Conservation (phyloP, 2,329 filamentous ascomycete species). For the Monosporascus ibericus region DNA sequence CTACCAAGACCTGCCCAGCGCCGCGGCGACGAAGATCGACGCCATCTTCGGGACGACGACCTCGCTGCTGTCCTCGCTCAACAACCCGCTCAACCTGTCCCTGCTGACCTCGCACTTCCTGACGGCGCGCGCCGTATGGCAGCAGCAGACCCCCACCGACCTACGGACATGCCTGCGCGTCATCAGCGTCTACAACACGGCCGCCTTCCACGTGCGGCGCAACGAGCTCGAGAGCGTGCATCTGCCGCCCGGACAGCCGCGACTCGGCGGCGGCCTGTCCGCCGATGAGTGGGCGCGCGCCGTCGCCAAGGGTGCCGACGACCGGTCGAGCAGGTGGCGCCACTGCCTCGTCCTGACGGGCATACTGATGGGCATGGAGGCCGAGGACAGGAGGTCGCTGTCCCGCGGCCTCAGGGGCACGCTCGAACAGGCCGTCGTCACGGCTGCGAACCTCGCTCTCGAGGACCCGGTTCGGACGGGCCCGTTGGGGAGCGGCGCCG, state of each 20-base stretch:
- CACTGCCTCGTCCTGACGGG: conserved; percentile 77
- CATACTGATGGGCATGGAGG: conserved; percentile 69
- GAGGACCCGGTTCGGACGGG: conserved; percentile 35
- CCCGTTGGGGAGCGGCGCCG: conserved; percentile 38
- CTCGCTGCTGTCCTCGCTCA: conserved; percentile 61
- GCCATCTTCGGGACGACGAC: conserved; percentile 61
- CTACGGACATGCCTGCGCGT: conserved; percentile 59
- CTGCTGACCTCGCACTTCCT: conserved; percentile 68
- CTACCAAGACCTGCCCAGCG: conserved; percentile 48
- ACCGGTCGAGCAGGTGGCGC: conserved; percentile 65
- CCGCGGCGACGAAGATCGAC: conserved; percentile 35
- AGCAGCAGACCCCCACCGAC: conserved; percentile 27
- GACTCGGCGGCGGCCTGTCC: conserved; percentile 35
- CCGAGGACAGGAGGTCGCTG: conserved; percentile 57
- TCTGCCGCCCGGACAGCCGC: conserved; percentile 19
- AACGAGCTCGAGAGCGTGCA: conserved; percentile 37
- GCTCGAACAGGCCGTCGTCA: conserved; percentile 67
- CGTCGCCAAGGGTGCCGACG: conserved; percentile 51
- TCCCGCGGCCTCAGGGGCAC: conserved; percentile 57
- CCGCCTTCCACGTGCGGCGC: conserved; percentile 48
- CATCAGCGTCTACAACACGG: conserved; percentile 66
- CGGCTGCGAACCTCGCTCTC: conserved; percentile 72
- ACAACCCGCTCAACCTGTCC: conserved; percentile 69
- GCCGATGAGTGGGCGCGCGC: conserved; percentile 51
- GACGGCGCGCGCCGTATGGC: conserved; percentile 66